phyloP scores from a whole-genome alignment of 495 filamentous ascomycete genomes.

The Podospora conica region DNA sequence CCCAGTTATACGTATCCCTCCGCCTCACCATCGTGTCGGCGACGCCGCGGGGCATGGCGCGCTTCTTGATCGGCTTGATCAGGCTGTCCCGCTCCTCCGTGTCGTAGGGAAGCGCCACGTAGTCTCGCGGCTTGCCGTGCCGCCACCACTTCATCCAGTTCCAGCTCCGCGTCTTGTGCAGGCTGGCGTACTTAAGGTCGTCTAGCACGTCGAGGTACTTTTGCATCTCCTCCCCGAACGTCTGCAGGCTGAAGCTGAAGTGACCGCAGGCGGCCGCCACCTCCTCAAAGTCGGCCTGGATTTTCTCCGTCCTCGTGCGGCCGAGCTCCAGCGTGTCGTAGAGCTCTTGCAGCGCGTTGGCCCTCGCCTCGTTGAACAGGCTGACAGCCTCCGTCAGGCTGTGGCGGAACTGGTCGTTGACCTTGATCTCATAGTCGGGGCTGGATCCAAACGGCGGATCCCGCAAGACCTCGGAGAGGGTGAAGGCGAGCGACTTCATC shows the following conservation, averaged over 20 bases:
- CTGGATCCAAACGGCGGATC: conserved; percentile 72
- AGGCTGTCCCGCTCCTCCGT: conserved; percentile 44
- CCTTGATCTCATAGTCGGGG: conserved; percentile 58
- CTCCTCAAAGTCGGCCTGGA: conserved; percentile 93
- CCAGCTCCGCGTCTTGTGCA: conserved; percentile 65
- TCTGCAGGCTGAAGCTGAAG: conserved; percentile 81
- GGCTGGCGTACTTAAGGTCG: conserved; percentile 64
- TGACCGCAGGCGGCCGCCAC: conserved; percentile 93
- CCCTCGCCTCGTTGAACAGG: conserved; percentile 67
- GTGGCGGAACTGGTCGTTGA: conserved; percentile 69
- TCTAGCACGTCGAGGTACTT: conserved; percentile 76
- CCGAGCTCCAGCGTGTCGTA: conserved; percentile 71
- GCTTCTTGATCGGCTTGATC: conserved; percentile 39
- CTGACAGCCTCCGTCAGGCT: conserved; percentile 74
- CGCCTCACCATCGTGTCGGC: conserved; percentile 40
- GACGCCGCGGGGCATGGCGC: conserved; percentile 41
- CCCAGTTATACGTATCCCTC: conserved; percentile 39
- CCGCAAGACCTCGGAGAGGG: conserved; percentile 78
- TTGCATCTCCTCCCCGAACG: conserved; percentile 85
- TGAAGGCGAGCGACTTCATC: conserved; percentile 91
- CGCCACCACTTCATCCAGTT: conserved; percentile 83
- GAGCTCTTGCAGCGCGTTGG: conserved; percentile 65
- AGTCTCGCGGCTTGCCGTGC: conserved; percentile 20
- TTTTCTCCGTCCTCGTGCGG: conserved; percentile 54
- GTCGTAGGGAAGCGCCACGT: conserved; percentile 40